Base-by-base conservation (phyloP, 805 yeast genomes). In the Wickerhamomyces bisporus region DNA sequence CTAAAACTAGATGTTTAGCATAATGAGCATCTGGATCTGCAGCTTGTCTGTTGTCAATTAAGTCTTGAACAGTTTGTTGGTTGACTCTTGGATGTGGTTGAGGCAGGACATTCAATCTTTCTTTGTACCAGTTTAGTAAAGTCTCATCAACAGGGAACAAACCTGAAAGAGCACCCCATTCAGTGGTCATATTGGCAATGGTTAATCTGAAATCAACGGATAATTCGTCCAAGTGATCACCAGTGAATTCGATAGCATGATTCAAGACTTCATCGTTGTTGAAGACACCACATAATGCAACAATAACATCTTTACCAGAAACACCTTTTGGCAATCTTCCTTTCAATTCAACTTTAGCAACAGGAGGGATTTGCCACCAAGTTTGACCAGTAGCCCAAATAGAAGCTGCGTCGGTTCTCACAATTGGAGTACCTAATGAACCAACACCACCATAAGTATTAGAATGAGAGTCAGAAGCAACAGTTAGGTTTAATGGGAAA, bases 301-400 rank as follows among this genome's bases (percentile, higher is more conserved):
- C 95, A 59, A 93, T 93, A 35, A 93, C 93, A 65, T 93, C 99
- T 62, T 93, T 93, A 45, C 99, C 99, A 3, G 95, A 79, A 14
- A 86, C 88, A 14, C 96, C 96, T 35, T 72, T 64, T 11, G 94
- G 96, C 41, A 93, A 72, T 49, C 75, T 62, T 30, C 96, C 96
- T 47, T 73, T 69, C 39, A 93, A 73, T 60, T 86, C 94, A 9
- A 93, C 98, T 53, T 80, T 78, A 26, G 98, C 98, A 18, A 93
- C 98, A 1, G 98, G 98, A 3, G 99, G 99, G 39, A 93, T 86
- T 75, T 94, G 98, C 98, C 98, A 93, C 99, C 99, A 93, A 4
- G 98, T 93, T 66, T 88, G 95, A 29, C 98, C 98, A 0, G 99
- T 93, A 11, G 99, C 98, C 99, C 99, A 93, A 48, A 93, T 91